A percentile compares a stretch with the other conserved stretches of the same genome.
These are phyloP conservation scores for Drechslera avenae DNA, from an alignment of 2,329 filamentous ascomycete species.

Conservation along the genomic window DNA sequence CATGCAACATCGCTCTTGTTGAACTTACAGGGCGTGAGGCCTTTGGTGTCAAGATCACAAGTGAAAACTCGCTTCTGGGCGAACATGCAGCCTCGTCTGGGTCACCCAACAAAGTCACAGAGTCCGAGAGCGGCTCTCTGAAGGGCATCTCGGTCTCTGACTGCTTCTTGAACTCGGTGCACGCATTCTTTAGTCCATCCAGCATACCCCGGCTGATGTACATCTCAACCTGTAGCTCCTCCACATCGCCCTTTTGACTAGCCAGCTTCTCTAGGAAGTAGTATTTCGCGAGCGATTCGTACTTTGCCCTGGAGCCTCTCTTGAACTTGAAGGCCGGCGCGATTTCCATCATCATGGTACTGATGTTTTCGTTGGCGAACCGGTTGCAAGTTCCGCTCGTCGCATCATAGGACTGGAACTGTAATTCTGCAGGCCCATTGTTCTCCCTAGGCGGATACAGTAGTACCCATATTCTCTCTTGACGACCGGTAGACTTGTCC, in stretches of 20 bases:
- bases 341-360: not conserved
- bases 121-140: no score
- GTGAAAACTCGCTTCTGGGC: no score
- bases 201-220: not conserved
- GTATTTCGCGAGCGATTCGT: constrained; percentile 9
- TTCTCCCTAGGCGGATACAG: not conserved
- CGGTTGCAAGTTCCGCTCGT: not conserved
- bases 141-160: no score
- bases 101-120: no score
- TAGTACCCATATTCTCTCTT: not conserved
- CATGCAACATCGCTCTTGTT: no score
- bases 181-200: not conserved
- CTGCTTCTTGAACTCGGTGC: not conserved
- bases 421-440: not conserved
- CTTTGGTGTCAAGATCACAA: no score
- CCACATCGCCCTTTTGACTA: not conserved
- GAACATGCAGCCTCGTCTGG: no score
- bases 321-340: not conserved
- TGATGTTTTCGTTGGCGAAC: not conserved
- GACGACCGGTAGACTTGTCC: not conserved
- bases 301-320: not conserved
- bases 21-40: no score
- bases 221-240: not conserved
- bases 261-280: constrained; percentile 10
- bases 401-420: not conserved